Evolutionary conservation across 805 yeast species (phyloP).

Genomic region (Candida mattraensis): DNA sequence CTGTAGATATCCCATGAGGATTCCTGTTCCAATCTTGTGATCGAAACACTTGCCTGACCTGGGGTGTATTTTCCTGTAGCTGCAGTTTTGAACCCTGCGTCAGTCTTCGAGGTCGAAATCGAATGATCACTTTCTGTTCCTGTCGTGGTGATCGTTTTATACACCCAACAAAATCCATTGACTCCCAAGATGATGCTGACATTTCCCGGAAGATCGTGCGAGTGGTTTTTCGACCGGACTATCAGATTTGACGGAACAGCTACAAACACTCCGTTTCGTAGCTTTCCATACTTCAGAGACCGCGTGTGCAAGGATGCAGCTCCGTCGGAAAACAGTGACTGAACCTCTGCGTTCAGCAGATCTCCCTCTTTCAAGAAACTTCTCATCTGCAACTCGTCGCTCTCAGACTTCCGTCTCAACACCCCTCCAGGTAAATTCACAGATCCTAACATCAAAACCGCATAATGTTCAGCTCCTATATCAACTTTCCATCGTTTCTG

Average conservation of each 20-base stretch:
- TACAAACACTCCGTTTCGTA: constrained; percentile 84
- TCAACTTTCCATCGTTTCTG: constrained; percentile 96
- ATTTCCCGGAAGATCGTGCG: constrained; percentile 90
- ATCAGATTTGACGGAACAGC: constrained; percentile 81
- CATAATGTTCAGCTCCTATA: constrained; percentile 93
- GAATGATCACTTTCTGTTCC: constrained; percentile 13
- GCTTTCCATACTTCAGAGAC: constrained; percentile 91
- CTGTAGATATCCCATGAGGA: constrained; percentile 94
- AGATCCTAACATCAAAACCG: constrained; percentile 88
- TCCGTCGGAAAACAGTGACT: constrained; percentile 84
- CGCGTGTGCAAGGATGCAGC: constrained; percentile 93
- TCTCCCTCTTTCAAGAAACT: constrained; percentile 94
- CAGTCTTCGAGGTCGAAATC: constrained; percentile 31
- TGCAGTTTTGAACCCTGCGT: constrained; percentile 39
- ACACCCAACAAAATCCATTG: constrained; percentile 92
- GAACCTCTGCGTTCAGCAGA: constrained; percentile 92
- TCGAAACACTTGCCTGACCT: constrained; percentile 62
- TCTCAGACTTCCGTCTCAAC: constrained; percentile 87
- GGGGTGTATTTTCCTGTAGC: constrained; percentile 42
- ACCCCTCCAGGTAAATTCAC: constrained; percentile 98
- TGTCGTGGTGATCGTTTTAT: constrained; percentile 51
- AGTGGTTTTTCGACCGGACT: constrained; percentile 82
- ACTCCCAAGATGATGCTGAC: constrained; percentile 89
- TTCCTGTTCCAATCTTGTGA: constrained; percentile 82
- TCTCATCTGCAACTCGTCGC: constrained; percentile 96